A percentile compares a stretch with the other conserved stretches of the same genome.
Evolutionary conservation across 257 asterid genomes (phyloP).

Genomic region (Striga asiatica): DNA sequence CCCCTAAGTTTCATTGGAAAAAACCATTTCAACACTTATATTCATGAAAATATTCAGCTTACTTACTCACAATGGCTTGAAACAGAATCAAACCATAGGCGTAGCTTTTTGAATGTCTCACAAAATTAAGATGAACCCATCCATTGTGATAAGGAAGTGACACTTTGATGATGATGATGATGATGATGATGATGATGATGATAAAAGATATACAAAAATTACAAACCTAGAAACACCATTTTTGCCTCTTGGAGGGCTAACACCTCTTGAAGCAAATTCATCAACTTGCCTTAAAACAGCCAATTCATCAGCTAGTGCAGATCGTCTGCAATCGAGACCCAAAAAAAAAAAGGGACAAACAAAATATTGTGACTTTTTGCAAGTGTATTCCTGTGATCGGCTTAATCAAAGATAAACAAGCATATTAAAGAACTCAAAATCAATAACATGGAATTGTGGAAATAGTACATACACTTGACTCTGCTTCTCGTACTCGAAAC

Average conservation of each 20-base stretch:
- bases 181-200: neutral
- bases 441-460: neutral
- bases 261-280: constrained; percentile 78
- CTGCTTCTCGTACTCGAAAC: constrained; percentile 96
- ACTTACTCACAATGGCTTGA: too few relatives aligned
- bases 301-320: constrained; percentile 92
- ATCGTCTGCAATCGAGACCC: constrained; percentile 55
- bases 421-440: neutral
- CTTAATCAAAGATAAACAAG: neutral
- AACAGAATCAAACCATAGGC: too few relatives aligned
- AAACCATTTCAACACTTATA: neutral
- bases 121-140: too few relatives aligned
- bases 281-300: constrained; percentile 83
- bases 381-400: neutral
- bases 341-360: neutral
- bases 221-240: constrained; percentile 74
- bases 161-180: too few relatives aligned
- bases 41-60: too few relatives aligned
- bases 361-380: neutral
- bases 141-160: too few relatives aligned
- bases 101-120: too few relatives aligned
- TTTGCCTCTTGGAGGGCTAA: constrained; percentile 83
- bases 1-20: neutral
- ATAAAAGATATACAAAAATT: neutral
- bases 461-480: constrained; percentile 82